Conservation (phyloP, 1,139 yeast genomes). For the Arxiozyma slooffiae region DNA sequence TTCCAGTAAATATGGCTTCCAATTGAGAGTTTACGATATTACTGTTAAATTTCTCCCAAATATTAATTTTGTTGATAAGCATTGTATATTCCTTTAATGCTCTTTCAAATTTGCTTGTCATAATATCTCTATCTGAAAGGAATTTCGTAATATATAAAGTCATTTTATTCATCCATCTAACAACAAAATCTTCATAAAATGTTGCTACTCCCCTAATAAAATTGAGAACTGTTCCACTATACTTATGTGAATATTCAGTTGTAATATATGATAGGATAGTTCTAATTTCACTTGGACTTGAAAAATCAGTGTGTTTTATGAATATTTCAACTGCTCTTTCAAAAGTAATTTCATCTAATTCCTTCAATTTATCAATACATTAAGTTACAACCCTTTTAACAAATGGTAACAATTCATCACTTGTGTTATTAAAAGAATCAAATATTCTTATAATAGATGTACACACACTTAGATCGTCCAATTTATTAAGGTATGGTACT, state of each 20-base stretch:
- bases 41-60: constrained; percentile 41
- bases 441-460: constrained; percentile 5
- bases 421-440: background rate
- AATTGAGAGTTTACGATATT: constrained; percentile 53
- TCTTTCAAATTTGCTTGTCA: constrained; percentile 10
- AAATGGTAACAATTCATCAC: background rate
- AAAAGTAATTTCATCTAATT: constrained; percentile 2
- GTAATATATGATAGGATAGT: constrained; percentile 21
- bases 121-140: constrained; percentile 43
- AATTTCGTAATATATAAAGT: constrained; percentile 52
- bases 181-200: constrained; percentile 14
- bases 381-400: background rate
- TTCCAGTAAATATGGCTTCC: constrained; percentile 48
- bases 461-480: constrained; percentile 1
- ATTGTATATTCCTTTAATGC: constrained; percentile 24
- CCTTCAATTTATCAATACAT: constrained; percentile 2
- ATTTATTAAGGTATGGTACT: background rate
- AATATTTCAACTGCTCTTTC: constrained; percentile 9
- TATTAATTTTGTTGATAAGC: constrained; percentile 23
- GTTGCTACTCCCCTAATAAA: constrained; percentile 16
- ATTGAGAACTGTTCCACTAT: constrained; percentile 23
- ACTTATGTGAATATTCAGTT: constrained; percentile 24
- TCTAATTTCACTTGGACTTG: constrained; percentile 14
- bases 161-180: constrained; percentile 36
- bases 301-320: constrained; percentile 7